phyloP scores from a whole-genome alignment of 805 yeast species.

The Crinitomyces ghanaensis region DNA sequence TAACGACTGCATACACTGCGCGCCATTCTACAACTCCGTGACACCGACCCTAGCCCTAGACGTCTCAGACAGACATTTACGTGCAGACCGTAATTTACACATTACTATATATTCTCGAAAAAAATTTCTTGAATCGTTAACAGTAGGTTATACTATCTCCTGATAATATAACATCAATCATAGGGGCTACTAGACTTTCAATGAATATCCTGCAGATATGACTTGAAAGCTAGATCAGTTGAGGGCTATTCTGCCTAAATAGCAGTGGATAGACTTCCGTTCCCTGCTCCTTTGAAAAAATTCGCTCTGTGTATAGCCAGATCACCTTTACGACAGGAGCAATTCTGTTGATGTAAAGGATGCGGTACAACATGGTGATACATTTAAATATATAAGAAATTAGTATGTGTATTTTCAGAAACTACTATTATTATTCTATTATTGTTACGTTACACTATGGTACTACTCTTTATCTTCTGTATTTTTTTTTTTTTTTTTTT shows the following conservation, averaged over 20 bases:
- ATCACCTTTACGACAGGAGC: slow-evolving; percentile 7
- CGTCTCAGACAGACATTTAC: too few species aligned
- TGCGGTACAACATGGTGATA: slow-evolving; percentile 24
- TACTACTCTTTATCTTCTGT: not conserved
- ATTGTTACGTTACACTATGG: slow-evolving; percentile 1
- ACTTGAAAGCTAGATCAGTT: slow-evolving; percentile 14
- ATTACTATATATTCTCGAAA: too few species aligned
- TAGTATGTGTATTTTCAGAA: too few species aligned
- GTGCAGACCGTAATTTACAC: slow-evolving; percentile 4
- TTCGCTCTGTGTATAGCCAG: slow-evolving; percentile 22
- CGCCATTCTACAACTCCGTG: too few species aligned
- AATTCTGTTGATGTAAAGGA: slow-evolving; percentile 5
- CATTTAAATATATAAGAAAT: slow-evolving; percentile 17
- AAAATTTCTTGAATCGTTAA: slow-evolving; percentile 14
- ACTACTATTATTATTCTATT: too few species aligned
- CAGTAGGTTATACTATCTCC: slow-evolving; percentile 23
- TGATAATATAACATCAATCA: slow-evolving; percentile 17
- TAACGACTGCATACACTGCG: too few species aligned
- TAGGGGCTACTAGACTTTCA: slow-evolving; percentile 15
- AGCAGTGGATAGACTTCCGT: slow-evolving; percentile 26
- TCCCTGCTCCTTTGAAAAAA: slow-evolving; percentile 29
- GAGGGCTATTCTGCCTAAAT: slow-evolving; percentile 19
- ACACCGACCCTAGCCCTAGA: too few species aligned
- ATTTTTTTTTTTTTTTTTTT: too few species aligned
- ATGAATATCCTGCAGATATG: slow-evolving; percentile 15